Base-by-base conservation (phyloP, 2,329 filamentous ascomycete species). In the Neurospora crassa region DNA sequence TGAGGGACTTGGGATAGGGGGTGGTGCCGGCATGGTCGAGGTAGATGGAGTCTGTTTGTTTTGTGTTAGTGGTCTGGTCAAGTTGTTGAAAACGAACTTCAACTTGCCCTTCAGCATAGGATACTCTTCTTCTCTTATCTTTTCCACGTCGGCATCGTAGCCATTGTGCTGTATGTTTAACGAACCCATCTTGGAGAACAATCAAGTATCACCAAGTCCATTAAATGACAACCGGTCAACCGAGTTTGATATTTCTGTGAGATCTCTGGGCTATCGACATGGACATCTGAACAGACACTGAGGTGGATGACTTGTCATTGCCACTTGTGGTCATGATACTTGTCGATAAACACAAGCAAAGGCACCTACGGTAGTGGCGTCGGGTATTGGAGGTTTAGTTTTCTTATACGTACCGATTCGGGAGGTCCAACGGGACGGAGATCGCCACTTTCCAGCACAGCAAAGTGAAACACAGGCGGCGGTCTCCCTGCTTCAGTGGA, bases 21-120 rank as follows among this genome's bases (percentile, higher is more conserved):
- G 94, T 95, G n/a, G 93, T 92, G n/a, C 94, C 95, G 0, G 94
- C 94, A 90, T 98, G 94, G 77, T 98, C 95, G 71, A 98, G 90
- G 79, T 97, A 98, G 67, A 90, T 85, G 11, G 88, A 89, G 69
- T 87, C 92, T 95, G 70, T n/a, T 10, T 40, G 16, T 29, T 45
- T 42, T 72, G 67, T 74, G 73, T 74, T 68, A 74, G 70, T 42
- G 67, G 43, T 11, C 29, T 68, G 34, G 40, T 40, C 18, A 16
- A 41, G 40, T 41, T 41, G 40, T n/a, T n/a, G n/a, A n/a, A n/a
- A n/a, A n/a, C n/a, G n/a, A n/a, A n/a, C n/a, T n/a, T n/a, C n/a
- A n/a, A n/a, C n/a, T n/a, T n/a, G n/a, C n/a, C 89, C 81, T 87
- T 83, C 63, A 93, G 83, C 89, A 92, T 91, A 37, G 91, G 91